These are phyloP conservation scores for Fraxinus ornus DNA, from an alignment of 305 asterid genomes.

Conservation along the genomic window DNA sequence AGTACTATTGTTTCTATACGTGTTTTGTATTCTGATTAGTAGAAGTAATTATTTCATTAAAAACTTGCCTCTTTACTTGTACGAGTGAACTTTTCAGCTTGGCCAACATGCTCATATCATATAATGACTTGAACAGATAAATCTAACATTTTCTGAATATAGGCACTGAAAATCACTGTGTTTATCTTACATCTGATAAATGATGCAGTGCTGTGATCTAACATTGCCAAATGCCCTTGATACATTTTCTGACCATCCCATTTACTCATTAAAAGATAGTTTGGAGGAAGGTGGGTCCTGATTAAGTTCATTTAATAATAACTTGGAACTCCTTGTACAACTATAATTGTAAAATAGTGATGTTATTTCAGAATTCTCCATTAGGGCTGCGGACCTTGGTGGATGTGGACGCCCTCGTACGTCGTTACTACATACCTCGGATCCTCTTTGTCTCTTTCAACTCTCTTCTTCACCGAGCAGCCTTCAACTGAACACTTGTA, in stretches of 20 bases:
- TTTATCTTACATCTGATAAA: not conserved
- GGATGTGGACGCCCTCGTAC: slow-evolving; percentile 86
- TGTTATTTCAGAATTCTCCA: not conserved
- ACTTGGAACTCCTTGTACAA: slow-evolving; percentile 7
- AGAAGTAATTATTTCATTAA: not conserved
- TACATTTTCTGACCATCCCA: not conserved
- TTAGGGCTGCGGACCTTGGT: slow-evolving; percentile 46
- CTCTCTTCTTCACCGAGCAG: slow-evolving; percentile 89
- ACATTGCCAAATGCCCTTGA: not conserved
- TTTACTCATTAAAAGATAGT: not conserved
- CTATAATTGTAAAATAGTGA: not conserved
- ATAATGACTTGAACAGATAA: not conserved
- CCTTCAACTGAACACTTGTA: slow-evolving; percentile 79
- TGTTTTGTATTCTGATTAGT: too few species aligned
- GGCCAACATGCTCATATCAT: not conserved
- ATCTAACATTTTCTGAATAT: not conserved
- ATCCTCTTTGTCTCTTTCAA: slow-evolving; percentile 83
- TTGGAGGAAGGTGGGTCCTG: not conserved
- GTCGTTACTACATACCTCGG: slow-evolving; percentile 73
- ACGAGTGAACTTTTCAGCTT: not conserved
- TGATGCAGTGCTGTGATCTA: not conserved
- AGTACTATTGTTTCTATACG: not conserved
- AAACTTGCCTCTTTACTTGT: not conserved
- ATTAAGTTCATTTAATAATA: not conserved
- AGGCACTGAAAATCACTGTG: not conserved